Evolutionary conservation across 139 green algal species (phyloP).

Genomic region (Pleodorina starrii): DNA sequence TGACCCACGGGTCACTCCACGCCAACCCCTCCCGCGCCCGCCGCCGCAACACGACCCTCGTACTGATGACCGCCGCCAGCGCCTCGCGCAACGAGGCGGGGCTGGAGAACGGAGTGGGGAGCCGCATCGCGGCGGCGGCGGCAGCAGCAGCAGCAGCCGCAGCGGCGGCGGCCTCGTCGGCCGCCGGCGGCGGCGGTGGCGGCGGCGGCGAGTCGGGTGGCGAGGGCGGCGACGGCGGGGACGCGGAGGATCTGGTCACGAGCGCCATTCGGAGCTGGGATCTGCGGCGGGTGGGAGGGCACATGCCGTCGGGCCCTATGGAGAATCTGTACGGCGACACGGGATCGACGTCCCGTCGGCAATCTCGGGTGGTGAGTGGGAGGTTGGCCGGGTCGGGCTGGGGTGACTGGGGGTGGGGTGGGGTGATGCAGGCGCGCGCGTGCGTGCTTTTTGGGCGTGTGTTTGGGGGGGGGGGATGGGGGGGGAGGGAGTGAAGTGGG

Average conservation of each 20-base stretch:
- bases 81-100: not conserved
- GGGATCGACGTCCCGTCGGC: not conserved
- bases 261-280: constrained; percentile 20
- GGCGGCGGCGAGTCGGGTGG: not conserved
- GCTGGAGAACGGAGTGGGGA: not conserved
- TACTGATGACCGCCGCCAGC: not conserved
- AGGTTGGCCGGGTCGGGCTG: no score
- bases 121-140: not conserved
- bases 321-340: constrained; percentile 5
- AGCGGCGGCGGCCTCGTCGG: not conserved
- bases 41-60: not conserved
- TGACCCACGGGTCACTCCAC: not conserved
- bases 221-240: not conserved
- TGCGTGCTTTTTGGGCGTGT: no score
- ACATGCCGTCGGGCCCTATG: constrained; percentile 34
- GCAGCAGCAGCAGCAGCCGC: not conserved
- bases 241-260: not conserved
- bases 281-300: constrained; percentile 19
- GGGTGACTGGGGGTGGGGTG: not conserved
- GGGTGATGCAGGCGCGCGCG: no score
- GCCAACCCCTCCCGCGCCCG: not conserved
- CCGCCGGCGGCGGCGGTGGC: not conserved
- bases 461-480: no score
- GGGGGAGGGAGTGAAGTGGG: no score
- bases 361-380: not conserved